phyloP scores from a whole-genome alignment of 2,329 filamentous ascomycete species.

The Leptoxyphium fumago region DNA sequence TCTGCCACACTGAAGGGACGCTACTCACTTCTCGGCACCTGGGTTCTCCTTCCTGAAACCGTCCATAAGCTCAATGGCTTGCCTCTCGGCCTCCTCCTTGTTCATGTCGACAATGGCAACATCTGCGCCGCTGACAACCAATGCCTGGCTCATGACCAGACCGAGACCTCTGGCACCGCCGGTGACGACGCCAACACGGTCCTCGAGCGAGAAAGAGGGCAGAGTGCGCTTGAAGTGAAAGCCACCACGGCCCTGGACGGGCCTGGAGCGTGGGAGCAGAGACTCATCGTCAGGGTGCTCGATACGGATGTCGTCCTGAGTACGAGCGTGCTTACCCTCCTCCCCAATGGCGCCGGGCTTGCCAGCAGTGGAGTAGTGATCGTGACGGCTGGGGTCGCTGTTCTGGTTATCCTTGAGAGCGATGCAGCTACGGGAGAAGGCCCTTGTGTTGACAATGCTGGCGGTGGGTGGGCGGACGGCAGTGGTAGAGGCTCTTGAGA shows the following conservation, averaged over 20 bases:
- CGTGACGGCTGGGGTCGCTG: conserved; percentile 16
- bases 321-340: conserved; percentile 61
- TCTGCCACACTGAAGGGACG: not conserved
- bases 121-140: conserved; percentile 77
- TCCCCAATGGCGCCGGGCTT: conserved; percentile 24
- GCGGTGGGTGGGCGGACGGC: conserved; percentile 10
- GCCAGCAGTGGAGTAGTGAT: conserved; percentile 21
- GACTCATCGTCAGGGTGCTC: conserved; percentile 58
- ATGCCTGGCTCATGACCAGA: conserved; percentile 81
- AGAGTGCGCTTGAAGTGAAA: conserved; percentile 75
- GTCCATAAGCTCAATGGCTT: conserved; percentile 58
- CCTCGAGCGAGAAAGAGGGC: conserved; percentile 73
- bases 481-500: conserved; percentile 17
- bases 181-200: conserved; percentile 70
- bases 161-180: conserved; percentile 82
- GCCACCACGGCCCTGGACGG: conserved; percentile 62
- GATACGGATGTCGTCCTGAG: conserved; percentile 62
- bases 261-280: conserved; percentile 54
- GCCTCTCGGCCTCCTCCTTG: conserved; percentile 69
- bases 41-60: conserved; percentile 71
- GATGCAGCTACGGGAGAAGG: conserved; percentile 9
- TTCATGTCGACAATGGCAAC: conserved; percentile 90
- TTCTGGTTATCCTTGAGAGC: conserved; percentile 9
- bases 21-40: conserved; percentile 47
- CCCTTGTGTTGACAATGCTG: conserved; percentile 9